Base-by-base conservation (phyloP, 495 filamentous ascomycete species). In the Clavariopsis aquatica region DNA sequence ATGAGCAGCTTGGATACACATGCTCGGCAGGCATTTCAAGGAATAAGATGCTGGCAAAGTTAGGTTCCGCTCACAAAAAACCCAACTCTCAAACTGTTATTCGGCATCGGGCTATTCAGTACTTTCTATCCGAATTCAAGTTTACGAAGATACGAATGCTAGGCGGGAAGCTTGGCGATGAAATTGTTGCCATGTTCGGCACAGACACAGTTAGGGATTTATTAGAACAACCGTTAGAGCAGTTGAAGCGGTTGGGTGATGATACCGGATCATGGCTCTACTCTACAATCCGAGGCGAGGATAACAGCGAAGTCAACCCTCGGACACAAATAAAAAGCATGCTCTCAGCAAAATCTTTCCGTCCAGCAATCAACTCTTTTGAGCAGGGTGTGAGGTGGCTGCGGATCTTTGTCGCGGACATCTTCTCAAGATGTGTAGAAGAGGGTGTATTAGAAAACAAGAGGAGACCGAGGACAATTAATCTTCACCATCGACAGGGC, bases 121-220 rank as follows among this genome's bases (percentile, higher is more conserved):
- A 87, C 27, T 98, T 98, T 74, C 78, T 98, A 43, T 83, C 82
- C 1, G 84, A 84, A 19, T 90, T 96, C 81, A 96, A 95, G 71
- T 96, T 96, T 74, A 96, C 95, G 29, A 96, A 96, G 79, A 96
- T 98, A 47, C 83, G 94, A 34, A 96, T 93, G 77, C 81, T 98
- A 4, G 95, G 94, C 41, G 94, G 94, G n/a, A 98, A 98, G 77
- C 78, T 98, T 20, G 94, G 94, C 27, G 91, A 94, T 54, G 87
- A 96, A 68, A 84, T 96, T 47, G 85, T 84, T 20, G 80, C 87
- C 13, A 77, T 76, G 26, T 98, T 95, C 77, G 83, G 83, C 56
- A 96, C 92, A 3, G 92, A 96, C 55, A 76, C 84, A 24, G 85
- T 98, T 46, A 83, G 83, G 41, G 89, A 95, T 24, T 80, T 98